These are phyloP conservation scores for Yamadazyma spencermartinsiae DNA, from an alignment of 1,139 yeast species.

Conservation along the genomic window DNA sequence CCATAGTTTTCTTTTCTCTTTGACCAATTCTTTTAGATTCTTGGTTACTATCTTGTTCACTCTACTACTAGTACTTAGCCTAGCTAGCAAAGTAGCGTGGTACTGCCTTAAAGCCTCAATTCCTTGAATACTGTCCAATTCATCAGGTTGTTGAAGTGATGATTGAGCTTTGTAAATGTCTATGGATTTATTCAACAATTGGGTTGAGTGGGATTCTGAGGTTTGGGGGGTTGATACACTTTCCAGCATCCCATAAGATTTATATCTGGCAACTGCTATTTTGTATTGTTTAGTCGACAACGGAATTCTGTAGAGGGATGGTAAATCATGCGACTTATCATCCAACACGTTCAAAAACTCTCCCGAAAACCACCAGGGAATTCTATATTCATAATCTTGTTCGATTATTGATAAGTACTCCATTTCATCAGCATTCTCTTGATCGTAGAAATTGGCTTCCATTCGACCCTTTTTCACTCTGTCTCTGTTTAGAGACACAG, in stretches of 20 bases:
- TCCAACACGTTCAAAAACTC: constrained; percentile 28
- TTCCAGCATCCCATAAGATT: neutral
- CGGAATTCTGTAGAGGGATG: constrained; percentile 27
- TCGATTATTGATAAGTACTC: constrained; percentile 32
- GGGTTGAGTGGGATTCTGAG: neutral
- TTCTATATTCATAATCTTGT: constrained; percentile 34
- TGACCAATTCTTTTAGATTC: constrained; percentile 31
- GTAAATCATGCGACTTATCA: constrained; percentile 15
- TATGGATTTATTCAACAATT: neutral
- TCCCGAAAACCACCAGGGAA: constrained; percentile 48
- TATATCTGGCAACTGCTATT: constrained; percentile 24
- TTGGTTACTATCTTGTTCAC: constrained; percentile 46
- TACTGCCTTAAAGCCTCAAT: constrained; percentile 19
- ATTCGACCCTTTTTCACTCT: constrained; percentile 24
- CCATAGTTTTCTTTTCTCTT: constrained; percentile 50
- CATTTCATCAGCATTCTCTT: constrained; percentile 26
- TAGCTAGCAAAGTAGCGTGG: constrained; percentile 20
- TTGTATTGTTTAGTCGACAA: constrained; percentile 36
- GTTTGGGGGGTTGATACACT: too few species aligned
- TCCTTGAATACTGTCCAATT: constrained; percentile 20
- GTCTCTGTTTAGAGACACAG: constrained; percentile 27
- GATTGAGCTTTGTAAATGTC: neutral
- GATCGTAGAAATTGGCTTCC: constrained; percentile 20
- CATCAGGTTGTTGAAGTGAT: constrained; percentile 6
- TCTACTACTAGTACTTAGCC: constrained; percentile 46